Base-by-base conservation (phyloP, 345 rosid species). In the Eucalyptus urophylla region DNA sequence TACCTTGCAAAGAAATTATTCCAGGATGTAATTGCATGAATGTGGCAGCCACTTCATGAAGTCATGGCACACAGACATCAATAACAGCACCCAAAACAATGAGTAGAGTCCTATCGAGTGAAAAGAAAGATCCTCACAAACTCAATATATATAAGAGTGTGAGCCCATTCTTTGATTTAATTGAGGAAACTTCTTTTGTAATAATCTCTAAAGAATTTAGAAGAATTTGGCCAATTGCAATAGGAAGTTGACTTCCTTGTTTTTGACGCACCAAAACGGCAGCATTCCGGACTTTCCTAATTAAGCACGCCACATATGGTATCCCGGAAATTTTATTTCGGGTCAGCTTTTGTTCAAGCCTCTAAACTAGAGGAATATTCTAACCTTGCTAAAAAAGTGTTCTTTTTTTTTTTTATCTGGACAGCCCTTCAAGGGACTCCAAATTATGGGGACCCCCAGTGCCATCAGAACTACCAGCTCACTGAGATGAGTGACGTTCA, bases 261-360 rank as follows among this genome's bases (percentile, higher is more conserved):
- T 24, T 56, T 56, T 0, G 6, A 24, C 62, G 6, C 13, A 0
- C 62, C 62, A 56, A 56, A 24, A 56, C 1, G 29, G 29, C 62
- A 56, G 0, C 0, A 56, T 0, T 56, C 29, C 2, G 62, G 29
- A 56, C 62, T 15, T 15, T 67, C 80, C 40, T 65, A 4, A 65
- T n/a, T n/a, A 0, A 65, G 76, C 37, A 65, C 76, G 0, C 6
- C 37, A 2, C 40, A 65, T 65, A n/a, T 65, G 40, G 76, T 14
- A n/a, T 31, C 76, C 37, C 11, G 8, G 37, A 65, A 65, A 31
- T n/a, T 65, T 7, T 65, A 65, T 65, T 16, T 31, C 40, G 22
- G 37, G 40, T 0, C 21, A 16, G 37, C 0, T 15, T 31, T 15
- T 16, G 80, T 67, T 15, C 80, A 15, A 15, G 6, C 0, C 40